These are phyloP conservation scores for Jamesozyma piceae DNA, from an alignment of 805 yeast species.

Conservation along the genomic window DNA sequence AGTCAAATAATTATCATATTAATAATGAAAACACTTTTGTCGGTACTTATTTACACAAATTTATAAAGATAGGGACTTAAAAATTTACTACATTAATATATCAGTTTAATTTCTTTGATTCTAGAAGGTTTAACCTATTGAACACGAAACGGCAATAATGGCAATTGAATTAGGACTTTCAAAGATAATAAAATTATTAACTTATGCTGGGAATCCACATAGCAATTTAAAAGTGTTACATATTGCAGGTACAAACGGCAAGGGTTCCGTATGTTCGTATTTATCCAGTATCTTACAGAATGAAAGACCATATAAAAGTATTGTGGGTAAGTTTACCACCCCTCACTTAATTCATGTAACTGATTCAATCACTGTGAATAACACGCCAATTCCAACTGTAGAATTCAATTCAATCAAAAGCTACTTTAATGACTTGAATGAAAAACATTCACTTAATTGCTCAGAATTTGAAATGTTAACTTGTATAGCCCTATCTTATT, in stretches of 20 bases:
- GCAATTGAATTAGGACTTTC: slow-evolving; percentile 51
- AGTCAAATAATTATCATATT: too few species aligned
- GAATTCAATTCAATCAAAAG: slow-evolving; percentile 40
- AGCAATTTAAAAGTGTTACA: slow-evolving; percentile 59
- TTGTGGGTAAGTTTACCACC: slow-evolving; percentile 74
- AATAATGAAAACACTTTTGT: too few species aligned
- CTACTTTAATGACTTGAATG: slow-evolving; percentile 36
- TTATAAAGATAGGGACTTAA: too few species aligned
- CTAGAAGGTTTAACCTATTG: too few species aligned
- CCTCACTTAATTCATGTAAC: slow-evolving; percentile 71
- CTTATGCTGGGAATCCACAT: slow-evolving; percentile 62
- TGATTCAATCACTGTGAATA: slow-evolving; percentile 67
- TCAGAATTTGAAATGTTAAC: slow-evolving; percentile 86
- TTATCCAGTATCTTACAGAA: slow-evolving; percentile 52
- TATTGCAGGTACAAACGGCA: slow-evolving; percentile 94
- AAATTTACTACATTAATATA: too few species aligned
- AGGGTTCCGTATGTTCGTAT: slow-evolving; percentile 87
- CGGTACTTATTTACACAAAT: too few species aligned
- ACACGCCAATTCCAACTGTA: slow-evolving; percentile 40
- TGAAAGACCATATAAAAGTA: slow-evolving; percentile 9
- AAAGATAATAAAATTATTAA: slow-evolving; percentile 40
- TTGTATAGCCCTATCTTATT: slow-evolving; percentile 74
- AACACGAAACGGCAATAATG: too few species aligned
- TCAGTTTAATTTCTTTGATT: too few species aligned
- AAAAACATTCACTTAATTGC: slow-evolving; percentile 43